phyloP scores from a whole-genome alignment of 2,329 filamentous ascomycete genomes.

The Colletotrichum magnum region DNA sequence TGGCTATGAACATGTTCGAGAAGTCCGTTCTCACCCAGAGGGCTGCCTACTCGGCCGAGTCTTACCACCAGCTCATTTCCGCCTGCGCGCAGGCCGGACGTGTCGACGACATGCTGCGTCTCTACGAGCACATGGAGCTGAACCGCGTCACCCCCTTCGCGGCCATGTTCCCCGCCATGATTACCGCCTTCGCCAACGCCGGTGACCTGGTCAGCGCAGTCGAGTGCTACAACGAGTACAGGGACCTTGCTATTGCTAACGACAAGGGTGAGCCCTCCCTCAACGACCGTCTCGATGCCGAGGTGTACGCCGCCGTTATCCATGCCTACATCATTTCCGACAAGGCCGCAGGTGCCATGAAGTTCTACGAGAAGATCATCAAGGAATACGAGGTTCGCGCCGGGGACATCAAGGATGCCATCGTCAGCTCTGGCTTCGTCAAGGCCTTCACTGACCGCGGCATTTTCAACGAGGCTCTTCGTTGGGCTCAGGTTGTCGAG shows the following conservation, averaged over 20 bases:
- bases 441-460: constrained; percentile 81
- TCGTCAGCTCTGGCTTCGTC: constrained; percentile 83
- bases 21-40: constrained; percentile 75
- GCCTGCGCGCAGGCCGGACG: constrained; percentile 88
- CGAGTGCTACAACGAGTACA: constrained; percentile 96
- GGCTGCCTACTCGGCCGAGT: constrained; percentile 81
- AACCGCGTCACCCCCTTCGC: constrained; percentile 81
- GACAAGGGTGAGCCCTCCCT: constrained; percentile 80
- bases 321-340: constrained; percentile 89
- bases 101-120: constrained; percentile 88
- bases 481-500: constrained; percentile 77
- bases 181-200: constrained; percentile 87
- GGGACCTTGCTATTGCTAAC: constrained; percentile 85
- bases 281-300: constrained; percentile 80
- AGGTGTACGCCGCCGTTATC: constrained; percentile 93
- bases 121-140: constrained; percentile 93
- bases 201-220: constrained; percentile 90
- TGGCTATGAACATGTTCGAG: constrained; percentile 89
- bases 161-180: constrained; percentile 92
- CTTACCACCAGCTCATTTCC: constrained; percentile 87
- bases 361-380: constrained; percentile 87
- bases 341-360: constrained; percentile 84
- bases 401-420: constrained; percentile 76
- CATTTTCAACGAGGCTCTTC: constrained; percentile 80
- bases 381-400: constrained; percentile 71